Conservation (phyloP, 2,329 filamentous ascomycete genomes). For the Colletotrichum salicis region DNA sequence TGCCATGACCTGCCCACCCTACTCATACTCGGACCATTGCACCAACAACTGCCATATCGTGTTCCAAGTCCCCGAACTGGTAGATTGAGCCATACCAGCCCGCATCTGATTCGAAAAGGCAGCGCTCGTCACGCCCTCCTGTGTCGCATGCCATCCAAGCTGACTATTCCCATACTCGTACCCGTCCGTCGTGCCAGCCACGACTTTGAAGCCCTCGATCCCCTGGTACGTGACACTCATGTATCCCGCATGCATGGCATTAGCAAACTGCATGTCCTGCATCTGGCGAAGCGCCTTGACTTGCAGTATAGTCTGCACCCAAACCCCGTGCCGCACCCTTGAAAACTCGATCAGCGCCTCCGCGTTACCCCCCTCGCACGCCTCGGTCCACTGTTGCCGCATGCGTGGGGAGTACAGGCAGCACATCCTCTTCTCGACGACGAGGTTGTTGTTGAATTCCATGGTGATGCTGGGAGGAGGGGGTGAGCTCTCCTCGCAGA, state of each 20-base stretch:
- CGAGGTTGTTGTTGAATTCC: not conserved
- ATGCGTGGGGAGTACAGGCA: constrained; percentile 36
- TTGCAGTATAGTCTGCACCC: constrained; percentile 29
- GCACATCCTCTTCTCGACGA: constrained; percentile 27
- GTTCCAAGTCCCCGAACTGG: constrained; percentile 1
- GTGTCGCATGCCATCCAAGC: constrained; percentile 49
- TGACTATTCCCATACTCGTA: constrained; percentile 47
- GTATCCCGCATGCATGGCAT: constrained; percentile 43
- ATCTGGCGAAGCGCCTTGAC: constrained; percentile 19
- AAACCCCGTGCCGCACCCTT: constrained; percentile 17
- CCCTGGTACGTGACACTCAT: constrained; percentile 48
- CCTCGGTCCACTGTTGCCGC: constrained; percentile 29
- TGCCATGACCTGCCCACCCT: not conserved
- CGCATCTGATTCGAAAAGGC: constrained; percentile 17
- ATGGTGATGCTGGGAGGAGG: not conserved
- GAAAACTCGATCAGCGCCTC: constrained; percentile 7
- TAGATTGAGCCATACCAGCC: constrained; percentile 13
- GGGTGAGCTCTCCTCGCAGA: constrained; percentile 24
- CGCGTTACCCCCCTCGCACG: constrained; percentile 17
- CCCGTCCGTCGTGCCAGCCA: constrained; percentile 43
- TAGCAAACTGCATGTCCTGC: constrained; percentile 34
- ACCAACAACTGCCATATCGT: not conserved
- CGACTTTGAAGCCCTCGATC: constrained; percentile 41
- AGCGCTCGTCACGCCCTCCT: constrained; percentile 43
- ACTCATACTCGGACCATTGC: constrained; percentile 9